phyloP scores from a whole-genome alignment of 2,329 filamentous ascomycete genomes.

The Aspergillus sp. region DNA sequence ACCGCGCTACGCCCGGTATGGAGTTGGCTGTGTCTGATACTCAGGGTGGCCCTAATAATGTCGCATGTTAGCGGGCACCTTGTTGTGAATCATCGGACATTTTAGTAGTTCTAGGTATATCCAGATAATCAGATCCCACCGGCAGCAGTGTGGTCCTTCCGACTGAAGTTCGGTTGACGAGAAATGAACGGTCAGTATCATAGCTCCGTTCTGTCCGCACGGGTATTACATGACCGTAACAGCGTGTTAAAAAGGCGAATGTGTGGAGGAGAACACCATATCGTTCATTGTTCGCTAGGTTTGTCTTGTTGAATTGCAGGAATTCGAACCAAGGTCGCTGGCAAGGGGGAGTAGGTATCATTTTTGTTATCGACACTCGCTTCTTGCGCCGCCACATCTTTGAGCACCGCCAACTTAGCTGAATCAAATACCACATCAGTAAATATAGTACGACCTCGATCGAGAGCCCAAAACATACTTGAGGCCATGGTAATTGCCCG shows the following conservation, averaged over 20 bases:
- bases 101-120: neutral
- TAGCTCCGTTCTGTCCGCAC: neutral
- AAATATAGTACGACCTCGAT: neutral
- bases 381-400: conserved; percentile 16
- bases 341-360: conserved; percentile 62
- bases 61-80: neutral
- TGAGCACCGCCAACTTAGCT: conserved; percentile 30
- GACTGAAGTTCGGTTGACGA: neutral
- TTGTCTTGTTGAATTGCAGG: conserved; percentile 31
- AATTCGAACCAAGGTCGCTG: conserved; percentile 46
- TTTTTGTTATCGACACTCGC: conserved; percentile 35
- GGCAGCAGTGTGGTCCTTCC: neutral
- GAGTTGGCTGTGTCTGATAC: neutral
- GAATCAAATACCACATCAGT: conserved; percentile 7
- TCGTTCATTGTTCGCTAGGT: neutral
- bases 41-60: neutral
- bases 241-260: neutral
- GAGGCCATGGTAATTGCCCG: conserved; percentile 65
- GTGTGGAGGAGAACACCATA: neutral
- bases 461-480: conserved; percentile 45
- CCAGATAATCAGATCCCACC: neutral
- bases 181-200: neutral
- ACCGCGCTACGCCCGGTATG: neutral
- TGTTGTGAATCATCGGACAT: neutral
- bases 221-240: neutral